Evolutionary conservation across 495 filamentous ascomycete genomes (phyloP), one percentile per base, ranked within the genome.

Genomic region (Clohesyomyces aquaticus): DNA sequence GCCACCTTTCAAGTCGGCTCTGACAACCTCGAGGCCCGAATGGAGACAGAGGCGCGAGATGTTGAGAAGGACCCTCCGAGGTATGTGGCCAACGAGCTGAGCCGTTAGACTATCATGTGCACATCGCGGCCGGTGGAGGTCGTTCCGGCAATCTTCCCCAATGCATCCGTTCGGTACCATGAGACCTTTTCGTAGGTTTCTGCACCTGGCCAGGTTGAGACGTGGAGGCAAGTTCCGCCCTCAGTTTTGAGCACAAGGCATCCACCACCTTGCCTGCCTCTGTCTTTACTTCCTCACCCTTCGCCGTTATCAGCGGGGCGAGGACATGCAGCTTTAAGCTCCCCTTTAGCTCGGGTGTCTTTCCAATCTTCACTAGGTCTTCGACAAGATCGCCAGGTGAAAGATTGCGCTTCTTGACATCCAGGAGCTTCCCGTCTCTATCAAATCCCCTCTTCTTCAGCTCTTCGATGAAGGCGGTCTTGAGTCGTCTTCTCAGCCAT

Each of bases 381-480:
- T 6, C 19, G 16, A 14, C 6, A 47, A 47, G 8, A 6, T 22
- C 43, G 8, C 43, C 8, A 6, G 4, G 43, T 18, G 43, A 18
- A 4, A n/a, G 4, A 47, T 22, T n/a, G 43, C 9, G 35, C 35
- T 18, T 18, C 14, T 47, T 22, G 16, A 6, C 19, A 22, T 47
- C 16, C 21, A 53, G 11, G 1, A 58, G 22, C 42, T 32, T 65
- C 3, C 66, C 71, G 59, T 69, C 63, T 27, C 61, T 45, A 45
- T 51, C 62, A 18, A 69, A 46, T 12, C 59, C 66, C 50, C 73
- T 77, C 29, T 72, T 78, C 59, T 73, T 78, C 64, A 92, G 74
- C 18, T 81, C 82, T 49, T 83, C 76, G 51, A 62, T 64, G 38
- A 93, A 77, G 0, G 87, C 87, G 19, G 74, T 68, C 29, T 77